These are phyloP conservation scores for Hemileccinum impolitum DNA, from an alignment of 768 basidiomycete genomes.

Conservation along the genomic window DNA sequence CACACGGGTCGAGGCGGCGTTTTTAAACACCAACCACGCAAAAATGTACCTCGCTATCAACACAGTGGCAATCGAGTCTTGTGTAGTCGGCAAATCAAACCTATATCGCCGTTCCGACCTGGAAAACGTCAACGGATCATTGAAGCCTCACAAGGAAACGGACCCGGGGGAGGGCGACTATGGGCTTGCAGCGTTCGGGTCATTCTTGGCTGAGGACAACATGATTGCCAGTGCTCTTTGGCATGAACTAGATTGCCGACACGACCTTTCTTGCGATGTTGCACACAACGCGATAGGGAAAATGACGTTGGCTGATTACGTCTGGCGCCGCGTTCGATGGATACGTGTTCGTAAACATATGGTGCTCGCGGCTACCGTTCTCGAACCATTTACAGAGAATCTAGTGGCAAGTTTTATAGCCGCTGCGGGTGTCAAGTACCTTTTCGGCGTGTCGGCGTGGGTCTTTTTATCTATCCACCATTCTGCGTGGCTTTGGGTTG, in stretches of 20 bases:
- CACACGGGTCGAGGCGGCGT: slow-evolving; percentile 85
- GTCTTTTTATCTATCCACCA: slow-evolving; percentile 60
- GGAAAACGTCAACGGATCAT: slow-evolving; percentile 65
- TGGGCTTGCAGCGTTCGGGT: slow-evolving; percentile 79
- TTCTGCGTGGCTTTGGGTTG: slow-evolving; percentile 68
- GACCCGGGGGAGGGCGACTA: slow-evolving; percentile 20
- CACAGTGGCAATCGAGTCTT: slow-evolving; percentile 83
- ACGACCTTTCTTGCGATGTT: slow-evolving; percentile 88
- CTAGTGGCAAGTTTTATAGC: slow-evolving; percentile 67
- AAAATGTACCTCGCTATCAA: slow-evolving; percentile 98
- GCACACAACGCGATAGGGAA: slow-evolving; percentile 86
- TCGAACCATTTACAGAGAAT: slow-evolving; percentile 93
- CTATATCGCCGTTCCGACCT: slow-evolving; percentile 89
- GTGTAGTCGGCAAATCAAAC: slow-evolving; percentile 96
- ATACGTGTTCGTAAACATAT: slow-evolving; percentile 95
- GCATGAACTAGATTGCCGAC: slow-evolving; percentile 88
- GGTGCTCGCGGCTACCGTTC: slow-evolving; percentile 78
- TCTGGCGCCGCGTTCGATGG: slow-evolving; percentile 91
- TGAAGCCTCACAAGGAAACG: slow-evolving; percentile 42
- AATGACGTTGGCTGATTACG: slow-evolving; percentile 82
- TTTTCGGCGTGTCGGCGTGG: slow-evolving; percentile 51
- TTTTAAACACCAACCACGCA: slow-evolving; percentile 95
- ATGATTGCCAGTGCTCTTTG: slow-evolving; percentile 91
- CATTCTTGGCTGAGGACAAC: slow-evolving; percentile 96
- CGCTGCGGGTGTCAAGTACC: slow-evolving; percentile 47